Evolutionary conservation across 371 early-diverging fungal genomes (phyloP).

Genomic region (Apophysomyces sp.): DNA sequence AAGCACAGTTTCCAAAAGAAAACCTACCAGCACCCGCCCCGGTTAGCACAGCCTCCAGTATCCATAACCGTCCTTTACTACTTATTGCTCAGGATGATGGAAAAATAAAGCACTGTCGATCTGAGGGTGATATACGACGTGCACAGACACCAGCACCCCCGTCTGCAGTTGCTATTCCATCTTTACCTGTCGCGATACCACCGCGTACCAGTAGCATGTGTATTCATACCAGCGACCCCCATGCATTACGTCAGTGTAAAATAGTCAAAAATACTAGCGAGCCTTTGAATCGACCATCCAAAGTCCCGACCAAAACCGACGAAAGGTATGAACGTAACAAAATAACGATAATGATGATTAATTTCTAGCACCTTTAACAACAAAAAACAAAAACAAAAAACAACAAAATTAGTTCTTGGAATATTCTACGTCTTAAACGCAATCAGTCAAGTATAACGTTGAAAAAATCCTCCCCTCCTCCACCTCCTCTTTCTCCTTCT

Average conservation of each 20-base stretch:
- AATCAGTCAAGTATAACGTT: not conserved
- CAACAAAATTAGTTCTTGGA: not conserved
- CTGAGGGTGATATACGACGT: not conserved
- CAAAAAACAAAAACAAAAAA: too few species aligned
- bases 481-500: conserved; percentile 1
- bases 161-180: not conserved
- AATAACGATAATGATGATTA: not conserved
- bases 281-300: not conserved
- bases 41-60: not conserved
- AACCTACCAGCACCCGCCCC: not conserved
- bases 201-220: not conserved
- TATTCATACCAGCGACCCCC: not conserved
- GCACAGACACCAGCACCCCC: not conserved
- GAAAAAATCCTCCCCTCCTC: not conserved
- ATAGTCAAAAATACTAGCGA: not conserved
- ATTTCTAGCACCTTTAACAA: too few species aligned
- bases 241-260: not conserved
- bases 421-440: not conserved
- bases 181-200: not conserved
- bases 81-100: not conserved
- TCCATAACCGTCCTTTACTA: not conserved
- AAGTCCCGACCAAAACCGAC: not conserved
- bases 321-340: not conserved
- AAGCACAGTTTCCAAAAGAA: not conserved
- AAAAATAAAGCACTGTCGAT: not conserved